Evolutionary conservation across 1,284 basidiomycete genomes (phyloP), one percentile per base, ranked within the genome.

Genomic region (Tranzscheliella williamsii): DNA sequence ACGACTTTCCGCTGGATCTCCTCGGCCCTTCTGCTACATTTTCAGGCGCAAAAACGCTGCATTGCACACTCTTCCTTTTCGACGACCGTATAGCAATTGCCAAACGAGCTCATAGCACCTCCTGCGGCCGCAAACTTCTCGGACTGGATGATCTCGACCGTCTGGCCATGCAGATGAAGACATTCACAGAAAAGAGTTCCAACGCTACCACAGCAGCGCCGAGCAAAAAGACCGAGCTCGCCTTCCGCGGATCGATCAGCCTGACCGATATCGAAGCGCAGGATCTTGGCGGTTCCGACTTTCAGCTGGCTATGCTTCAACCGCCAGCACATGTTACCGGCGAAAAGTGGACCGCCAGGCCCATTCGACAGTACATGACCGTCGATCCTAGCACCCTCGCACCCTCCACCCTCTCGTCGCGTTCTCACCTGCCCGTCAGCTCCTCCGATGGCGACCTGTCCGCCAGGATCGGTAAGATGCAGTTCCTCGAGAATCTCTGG

Each of bases 81-180:
- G 89, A 94, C 68, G 95, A 98, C 79, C 90, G 91, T 72, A 81
- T 99, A 23, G 84, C 96, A 73, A 86, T 99, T 53, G 87, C 87
- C 42, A 97, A 97, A 79, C 85, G 95, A 23, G 87, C 89, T 2
- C 82, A 84, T 7, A 84, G 84, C 33, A 83, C 84, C 4, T 87
- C 87, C 70, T 84, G 85, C 32, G 92, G 89, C 0, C 83, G 85
- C 36, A 80, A 82, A 18, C 79, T 91, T 20, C 85, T 90, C 2
- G 93, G 95, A 0, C 80, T 98, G 35, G 90, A 95, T 67, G 88
- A 92, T 40, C 81, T 91, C 16, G 85, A 88, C 42, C 88, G 85
- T 72, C 80, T 93, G 24, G 85, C 71, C 45, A 47, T 72, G 47
- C 63, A 57, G 43, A 75, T 76, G 74, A 73, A 70, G 42, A 67